Percentiles rank a stretch among this genome's conserved stretches.
Evolutionary conservation across 176 grass and related monocot genomes (phyloP).

Genomic region (Coix lacrymajobi): DNA sequence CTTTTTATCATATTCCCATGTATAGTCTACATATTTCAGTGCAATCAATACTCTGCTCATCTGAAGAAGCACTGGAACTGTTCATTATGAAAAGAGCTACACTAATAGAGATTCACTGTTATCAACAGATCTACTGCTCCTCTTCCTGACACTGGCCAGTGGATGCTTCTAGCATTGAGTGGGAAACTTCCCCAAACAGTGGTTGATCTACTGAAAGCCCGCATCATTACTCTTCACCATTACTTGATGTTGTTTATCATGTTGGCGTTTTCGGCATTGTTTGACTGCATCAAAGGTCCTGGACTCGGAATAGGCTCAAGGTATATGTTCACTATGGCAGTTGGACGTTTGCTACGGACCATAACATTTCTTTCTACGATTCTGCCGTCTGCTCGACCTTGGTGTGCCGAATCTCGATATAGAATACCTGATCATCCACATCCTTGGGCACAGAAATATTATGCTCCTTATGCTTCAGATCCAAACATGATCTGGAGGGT

Average conservation of each 20-base stretch:
- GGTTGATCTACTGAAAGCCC: constrained; percentile 65
- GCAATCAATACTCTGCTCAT: neutral
- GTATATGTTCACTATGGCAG: constrained; percentile 88
- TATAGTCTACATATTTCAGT: neutral
- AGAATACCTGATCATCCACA: constrained; percentile 68
- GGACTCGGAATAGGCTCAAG: constrained; percentile 69
- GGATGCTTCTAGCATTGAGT: constrained; percentile 72
- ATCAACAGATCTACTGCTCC: constrained; percentile 52
- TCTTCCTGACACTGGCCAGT: constrained; percentile 85
- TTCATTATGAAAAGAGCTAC: neutral
- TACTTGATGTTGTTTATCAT: constrained; percentile 91
- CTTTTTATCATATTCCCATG: neutral
- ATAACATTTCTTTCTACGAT: constrained; percentile 75
- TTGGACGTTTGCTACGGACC: constrained; percentile 59
- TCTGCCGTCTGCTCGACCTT: constrained; percentile 74
- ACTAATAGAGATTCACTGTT: neutral
- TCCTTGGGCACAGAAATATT: constrained; percentile 92
- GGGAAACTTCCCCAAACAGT: constrained; percentile 67
- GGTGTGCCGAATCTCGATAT: constrained; percentile 66
- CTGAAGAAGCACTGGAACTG: neutral
- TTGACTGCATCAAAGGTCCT: constrained; percentile 69
- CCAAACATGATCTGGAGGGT: constrained; percentile 50
- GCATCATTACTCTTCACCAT: constrained; percentile 85
- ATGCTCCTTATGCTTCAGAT: constrained; percentile 74
- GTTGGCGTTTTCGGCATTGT: constrained; percentile 73